Base-by-base conservation (phyloP, 768 basidiomycete species). In the Melanogaster broomeanus region DNA sequence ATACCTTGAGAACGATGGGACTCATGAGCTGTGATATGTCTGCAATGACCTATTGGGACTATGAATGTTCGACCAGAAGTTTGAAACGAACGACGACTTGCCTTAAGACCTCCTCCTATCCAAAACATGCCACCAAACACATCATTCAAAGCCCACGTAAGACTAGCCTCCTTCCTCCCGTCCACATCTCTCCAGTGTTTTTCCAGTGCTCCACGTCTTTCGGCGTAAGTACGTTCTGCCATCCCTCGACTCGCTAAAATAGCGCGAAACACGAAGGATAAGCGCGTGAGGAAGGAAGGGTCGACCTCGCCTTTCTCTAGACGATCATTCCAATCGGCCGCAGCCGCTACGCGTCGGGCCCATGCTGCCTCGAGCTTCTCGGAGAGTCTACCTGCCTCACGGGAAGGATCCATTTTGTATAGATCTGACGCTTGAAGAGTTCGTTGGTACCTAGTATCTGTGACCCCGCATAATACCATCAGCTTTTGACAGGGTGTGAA, bases 351-450 rank as follows among this genome's bases (percentile, higher is more conserved):
- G 37, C 87, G 75, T 8, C 62, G 64, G 4, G 63, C 71, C 77
- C 85, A 86, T 8, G 83, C 73, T 13, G 66, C 73, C 49, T 88
- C 79, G 22, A 91, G 75, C 56, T 73, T 72, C 11, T 70, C 67
- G 2, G 83, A 78, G 25, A 90, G 72, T 18, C 60, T 53, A 0
- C 74, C 77, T 15, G 81, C 72, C 57, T 84, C 76, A 27, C 77
- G 76, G 4, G 74, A 60, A 4, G 72, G 62, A 49, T 81, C 80
- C 53, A 90, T 71, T 61, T 80, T 82, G 86, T 87, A 89, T 12
- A 90, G 67, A 68, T 92, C 90, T 1, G 85, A 80, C 0, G 85
- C 84, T 60, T 87, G 86, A 9, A 92, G 72, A 1, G 87, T 84
- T 27, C 89, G 75, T 61, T 87, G 84, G 61, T 85, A 89, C 0